Evolutionary conservation across 1,139 yeast genomes (phyloP).

Genomic region (Suhomyces choctaworum): DNA sequence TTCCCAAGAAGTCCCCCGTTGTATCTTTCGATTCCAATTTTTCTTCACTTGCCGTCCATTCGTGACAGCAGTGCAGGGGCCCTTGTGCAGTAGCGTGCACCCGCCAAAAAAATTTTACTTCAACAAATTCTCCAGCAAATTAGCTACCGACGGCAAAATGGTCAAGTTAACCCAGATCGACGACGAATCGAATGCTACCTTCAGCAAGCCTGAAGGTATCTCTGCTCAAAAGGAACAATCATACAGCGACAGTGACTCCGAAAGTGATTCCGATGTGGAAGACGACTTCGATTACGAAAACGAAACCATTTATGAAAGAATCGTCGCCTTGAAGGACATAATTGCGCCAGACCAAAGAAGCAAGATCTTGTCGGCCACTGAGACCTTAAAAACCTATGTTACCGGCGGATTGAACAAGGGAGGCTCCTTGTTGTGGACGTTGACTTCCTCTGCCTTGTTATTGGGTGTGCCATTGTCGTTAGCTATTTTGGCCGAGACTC

Average conservation of each 20-base stretch:
- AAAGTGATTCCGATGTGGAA: slow-evolving; percentile 57
- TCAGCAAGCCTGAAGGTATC: slow-evolving; percentile 22
- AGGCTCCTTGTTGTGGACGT: slow-evolving; percentile 80
- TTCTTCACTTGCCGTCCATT: too few species aligned
- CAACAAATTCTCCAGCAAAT: slow-evolving; percentile 8
- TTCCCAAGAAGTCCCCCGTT: too few species aligned
- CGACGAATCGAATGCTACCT: slow-evolving; percentile 49
- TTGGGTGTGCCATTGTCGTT: slow-evolving; percentile 92
- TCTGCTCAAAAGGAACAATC: slow-evolving; percentile 23
- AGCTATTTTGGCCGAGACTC: slow-evolving; percentile 89
- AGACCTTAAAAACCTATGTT: slow-evolving; percentile 37
- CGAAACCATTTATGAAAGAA: slow-evolving; percentile 84
- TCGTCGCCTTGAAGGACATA: slow-evolving; percentile 87
- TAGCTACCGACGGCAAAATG: slow-evolving; percentile 37
- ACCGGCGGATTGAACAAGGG: slow-evolving; percentile 54
- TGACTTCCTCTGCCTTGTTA: slow-evolving; percentile 80
- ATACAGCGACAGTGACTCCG: slow-evolving; percentile 34
- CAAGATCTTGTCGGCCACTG: slow-evolving; percentile 37
- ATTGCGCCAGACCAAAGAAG: slow-evolving; percentile 86
- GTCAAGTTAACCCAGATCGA: slow-evolving; percentile 74
- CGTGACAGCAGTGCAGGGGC: too few species aligned
- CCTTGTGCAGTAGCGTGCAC: slow-evolving; percentile 5
- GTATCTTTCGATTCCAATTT: too few species aligned
- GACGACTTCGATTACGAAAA: slow-evolving; percentile 77
- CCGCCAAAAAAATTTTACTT: slow-evolving; percentile 11